These are phyloP conservation scores for Termitomyces sp. DNA, from an alignment of 768 basidiomycete genomes.

Conservation along the genomic window DNA sequence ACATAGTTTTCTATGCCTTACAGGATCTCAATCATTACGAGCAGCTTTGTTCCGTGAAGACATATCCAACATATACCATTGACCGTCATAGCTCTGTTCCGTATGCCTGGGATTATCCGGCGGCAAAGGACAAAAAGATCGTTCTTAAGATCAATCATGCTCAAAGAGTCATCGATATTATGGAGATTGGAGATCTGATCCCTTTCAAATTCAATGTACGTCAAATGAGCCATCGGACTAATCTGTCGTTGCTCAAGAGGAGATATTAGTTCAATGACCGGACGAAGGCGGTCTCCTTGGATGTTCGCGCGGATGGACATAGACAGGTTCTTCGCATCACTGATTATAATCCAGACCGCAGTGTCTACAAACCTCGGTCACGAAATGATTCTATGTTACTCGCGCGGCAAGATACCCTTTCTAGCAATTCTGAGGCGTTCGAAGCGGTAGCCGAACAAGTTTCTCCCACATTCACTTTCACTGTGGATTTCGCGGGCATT, in stretches of 20 bases:
- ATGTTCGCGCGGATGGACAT: conserved; percentile 86
- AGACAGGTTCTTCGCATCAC: conserved; percentile 86
- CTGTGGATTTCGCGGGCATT: conserved; percentile 82
- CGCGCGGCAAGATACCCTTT: conserved; percentile 65
- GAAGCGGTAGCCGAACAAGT: conserved; percentile 82
- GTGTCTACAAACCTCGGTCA: conserved; percentile 80
- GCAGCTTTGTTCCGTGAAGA: conserved; percentile 29
- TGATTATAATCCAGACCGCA: conserved; percentile 79
- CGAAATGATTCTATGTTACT: conserved; percentile 43
- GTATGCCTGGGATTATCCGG: conserved; percentile 96
- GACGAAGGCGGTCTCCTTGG: conserved; percentile 74
- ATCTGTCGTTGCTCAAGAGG: neutral
- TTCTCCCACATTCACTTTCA: conserved; percentile 58
- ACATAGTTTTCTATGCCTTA: neutral
- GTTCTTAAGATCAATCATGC: conserved; percentile 57
- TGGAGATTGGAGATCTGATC: conserved; percentile 91
- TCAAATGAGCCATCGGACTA: conserved; percentile 3
- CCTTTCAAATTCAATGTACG: conserved; percentile 85
- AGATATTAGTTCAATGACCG: conserved; percentile 49
- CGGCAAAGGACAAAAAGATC: conserved; percentile 77
- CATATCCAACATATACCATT: conserved; percentile 52
- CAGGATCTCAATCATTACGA: conserved; percentile 44
- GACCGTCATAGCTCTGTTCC: conserved; percentile 46
- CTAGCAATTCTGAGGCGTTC: conserved; percentile 70
- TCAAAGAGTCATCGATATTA: conserved; percentile 75